Conservation (phyloP, 495 filamentous ascomycete species). For the Podospora bellae-mahoneyi region DNA sequence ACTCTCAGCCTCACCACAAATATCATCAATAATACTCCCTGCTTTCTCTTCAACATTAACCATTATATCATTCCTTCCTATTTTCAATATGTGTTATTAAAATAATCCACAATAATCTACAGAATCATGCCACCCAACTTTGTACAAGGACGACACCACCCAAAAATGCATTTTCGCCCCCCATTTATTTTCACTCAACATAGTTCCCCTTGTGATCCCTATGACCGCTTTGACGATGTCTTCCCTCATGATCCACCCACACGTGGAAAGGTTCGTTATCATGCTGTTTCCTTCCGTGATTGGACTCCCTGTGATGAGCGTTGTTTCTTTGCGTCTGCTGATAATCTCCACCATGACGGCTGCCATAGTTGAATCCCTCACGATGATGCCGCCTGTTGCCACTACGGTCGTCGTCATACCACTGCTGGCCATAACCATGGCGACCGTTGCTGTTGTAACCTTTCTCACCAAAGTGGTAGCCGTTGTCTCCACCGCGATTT, state of each 20-base stretch:
- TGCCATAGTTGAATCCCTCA: not conserved
- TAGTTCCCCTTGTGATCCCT: not conserved
- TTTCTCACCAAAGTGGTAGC: not conserved
- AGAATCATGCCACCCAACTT: no score
- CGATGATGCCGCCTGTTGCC: no score
- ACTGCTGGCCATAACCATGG: not conserved
- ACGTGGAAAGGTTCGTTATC: not conserved
- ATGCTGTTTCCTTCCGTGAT: not conserved
- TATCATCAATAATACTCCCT: no score
- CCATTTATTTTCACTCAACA: not conserved
- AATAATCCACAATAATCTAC: no score
- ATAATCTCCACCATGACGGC: not conserved
- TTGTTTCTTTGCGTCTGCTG: not conserved
- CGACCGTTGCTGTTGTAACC: not conserved
- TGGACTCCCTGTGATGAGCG: not conserved
- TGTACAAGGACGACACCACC: no score
- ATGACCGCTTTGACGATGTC: not conserved
- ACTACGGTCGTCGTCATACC: no score
- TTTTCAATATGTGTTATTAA: no score
- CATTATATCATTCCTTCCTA: no score
- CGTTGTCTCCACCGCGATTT: not conserved
- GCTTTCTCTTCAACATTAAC: no score
- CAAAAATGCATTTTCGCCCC: no score
- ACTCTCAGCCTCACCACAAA: no score
- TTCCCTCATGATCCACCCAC: not conserved